phyloP scores from a whole-genome alignment of 352 stramenopile species.

The Globisporangium rhizosaccharum region DNA sequence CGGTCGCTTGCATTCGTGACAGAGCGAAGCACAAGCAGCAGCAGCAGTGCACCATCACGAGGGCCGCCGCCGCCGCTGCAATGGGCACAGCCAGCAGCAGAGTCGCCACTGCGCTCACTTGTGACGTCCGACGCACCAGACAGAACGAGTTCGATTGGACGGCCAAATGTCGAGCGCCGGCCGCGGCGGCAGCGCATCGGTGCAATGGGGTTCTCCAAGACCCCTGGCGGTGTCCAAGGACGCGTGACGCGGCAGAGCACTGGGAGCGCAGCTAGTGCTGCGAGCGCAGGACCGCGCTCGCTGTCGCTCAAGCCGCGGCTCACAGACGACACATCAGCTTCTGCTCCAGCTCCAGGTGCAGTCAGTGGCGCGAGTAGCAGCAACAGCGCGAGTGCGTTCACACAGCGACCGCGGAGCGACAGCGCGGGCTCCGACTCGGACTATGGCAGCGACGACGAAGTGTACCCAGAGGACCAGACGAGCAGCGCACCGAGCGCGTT shows the following conservation, averaged over 20 bases:
- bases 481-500: slow-evolving; percentile 34
- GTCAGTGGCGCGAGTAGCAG: slow-evolving; percentile 11
- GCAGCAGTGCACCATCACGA: background rate
- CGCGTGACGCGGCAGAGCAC: slow-evolving; percentile 13
- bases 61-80: background rate
- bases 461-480: slow-evolving; percentile 46
- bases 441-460: slow-evolving; percentile 51
- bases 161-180: slow-evolving; percentile 21
- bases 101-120: slow-evolving; percentile 3
- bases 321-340: slow-evolving; percentile 5
- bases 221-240: slow-evolving; percentile 1
- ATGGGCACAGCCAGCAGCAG: background rate
- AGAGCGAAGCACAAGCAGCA: slow-evolving; percentile 18
- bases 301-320: slow-evolving; percentile 32
- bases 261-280: slow-evolving; percentile 12
- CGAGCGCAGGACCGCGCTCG: slow-evolving; percentile 9
- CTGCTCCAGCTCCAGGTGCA: slow-evolving; percentile 1
- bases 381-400: background rate
- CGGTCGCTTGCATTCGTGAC: slow-evolving; percentile 57
- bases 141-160: background rate
- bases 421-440: slow-evolving; percentile 39
- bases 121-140: slow-evolving; percentile 7
- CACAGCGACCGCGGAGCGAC: slow-evolving; percentile 33
- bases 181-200: slow-evolving; percentile 53
- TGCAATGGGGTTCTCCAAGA: slow-evolving; percentile 31